These are phyloP conservation scores for Epicoccum sorghinum DNA, from an alignment of 2,329 filamentous ascomycete genomes.

Conservation along the genomic window DNA sequence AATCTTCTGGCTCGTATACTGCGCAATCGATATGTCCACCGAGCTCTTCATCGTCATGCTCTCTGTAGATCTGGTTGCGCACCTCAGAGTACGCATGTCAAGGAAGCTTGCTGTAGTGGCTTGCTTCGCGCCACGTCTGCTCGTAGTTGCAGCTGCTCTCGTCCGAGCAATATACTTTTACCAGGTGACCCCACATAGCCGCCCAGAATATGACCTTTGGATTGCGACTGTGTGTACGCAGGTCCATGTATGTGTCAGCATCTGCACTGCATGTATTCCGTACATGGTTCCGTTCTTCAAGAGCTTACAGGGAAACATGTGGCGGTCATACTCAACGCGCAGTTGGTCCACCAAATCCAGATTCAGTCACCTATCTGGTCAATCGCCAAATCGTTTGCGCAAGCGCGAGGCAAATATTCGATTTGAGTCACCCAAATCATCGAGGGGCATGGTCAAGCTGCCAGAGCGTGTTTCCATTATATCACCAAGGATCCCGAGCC, in stretches of 20 bases:
- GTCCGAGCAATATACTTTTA: conserved; percentile 40
- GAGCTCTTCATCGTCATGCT: conserved; percentile 41
- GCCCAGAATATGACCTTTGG: conserved; percentile 38
- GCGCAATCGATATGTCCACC: conserved; percentile 40
- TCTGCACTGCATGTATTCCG: conserved; percentile 43
- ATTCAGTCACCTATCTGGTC: background rate
- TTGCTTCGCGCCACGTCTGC: conserved; percentile 40
- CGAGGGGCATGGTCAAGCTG: conserved; percentile 1
- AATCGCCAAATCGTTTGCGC: conserved; percentile 1
- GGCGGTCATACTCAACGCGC: conserved; percentile 20
- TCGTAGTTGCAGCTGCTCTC: conserved; percentile 35
- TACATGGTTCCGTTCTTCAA: conserved; percentile 42
- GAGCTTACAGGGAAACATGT: conserved; percentile 23
- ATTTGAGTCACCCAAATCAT: conserved; percentile 6
- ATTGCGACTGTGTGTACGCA: conserved; percentile 35
- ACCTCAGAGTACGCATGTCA: conserved; percentile 30
- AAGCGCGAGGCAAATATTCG: conserved; percentile 12
- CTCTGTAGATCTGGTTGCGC: conserved; percentile 39
- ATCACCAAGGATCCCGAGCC: conserved; percentile 13
- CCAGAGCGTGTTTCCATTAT: conserved; percentile 10
- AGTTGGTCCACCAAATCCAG: conserved; percentile 16
- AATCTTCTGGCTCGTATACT: conserved; percentile 44
- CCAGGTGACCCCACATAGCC: conserved; percentile 34
- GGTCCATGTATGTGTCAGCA: conserved; percentile 35
- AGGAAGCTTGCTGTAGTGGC: conserved; percentile 37